phyloP scores from a whole-genome alignment of 1,139 yeast genomes.

The Nakaseomyces glabratus region DNA sequence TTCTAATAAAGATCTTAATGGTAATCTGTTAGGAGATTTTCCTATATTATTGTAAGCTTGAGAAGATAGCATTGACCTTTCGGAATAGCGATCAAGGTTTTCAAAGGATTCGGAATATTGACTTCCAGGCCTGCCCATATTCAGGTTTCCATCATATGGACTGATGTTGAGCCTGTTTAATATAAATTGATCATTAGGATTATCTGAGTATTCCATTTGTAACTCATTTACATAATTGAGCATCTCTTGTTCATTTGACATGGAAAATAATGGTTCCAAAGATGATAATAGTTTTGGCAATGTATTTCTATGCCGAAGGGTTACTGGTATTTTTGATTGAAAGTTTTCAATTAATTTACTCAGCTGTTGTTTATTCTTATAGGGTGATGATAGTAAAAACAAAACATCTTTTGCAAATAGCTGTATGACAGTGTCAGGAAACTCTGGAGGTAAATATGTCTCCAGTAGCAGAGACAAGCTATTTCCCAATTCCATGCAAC shows the following conservation, averaged over 20 bases:
- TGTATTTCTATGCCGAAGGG: conserved; percentile 11
- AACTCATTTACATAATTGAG: conserved; percentile 15
- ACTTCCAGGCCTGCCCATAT: conserved; percentile 18
- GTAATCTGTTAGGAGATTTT: conserved; percentile 12
- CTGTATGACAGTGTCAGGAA: conserved; percentile 11
- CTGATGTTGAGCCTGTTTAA: neutral
- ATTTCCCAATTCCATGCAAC: conserved; percentile 15
- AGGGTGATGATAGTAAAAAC: conserved; percentile 11
- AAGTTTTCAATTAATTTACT: conserved; percentile 12
- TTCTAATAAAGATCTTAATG: conserved; percentile 24
- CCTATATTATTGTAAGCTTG: conserved; percentile 10
- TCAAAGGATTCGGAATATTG: conserved; percentile 33
- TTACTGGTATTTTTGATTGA: conserved; percentile 14
- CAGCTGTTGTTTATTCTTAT: conserved; percentile 11
- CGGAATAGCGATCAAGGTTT: conserved; percentile 32
- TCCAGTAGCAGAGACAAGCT: conserved; percentile 13
- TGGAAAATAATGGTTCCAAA: conserved; percentile 14
- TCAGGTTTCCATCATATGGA: conserved; percentile 3
- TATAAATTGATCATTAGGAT: neutral
- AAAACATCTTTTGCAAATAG: conserved; percentile 13
- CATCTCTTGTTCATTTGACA: conserved; percentile 16
- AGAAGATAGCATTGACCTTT: conserved; percentile 29
- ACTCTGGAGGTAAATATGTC: conserved; percentile 14
- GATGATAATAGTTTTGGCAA: conserved; percentile 20
- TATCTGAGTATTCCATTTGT: neutral